These are phyloP conservation scores for Buxus sempervirens DNA, from an alignment of 164 flowering plant species.

Conservation along the genomic window DNA sequence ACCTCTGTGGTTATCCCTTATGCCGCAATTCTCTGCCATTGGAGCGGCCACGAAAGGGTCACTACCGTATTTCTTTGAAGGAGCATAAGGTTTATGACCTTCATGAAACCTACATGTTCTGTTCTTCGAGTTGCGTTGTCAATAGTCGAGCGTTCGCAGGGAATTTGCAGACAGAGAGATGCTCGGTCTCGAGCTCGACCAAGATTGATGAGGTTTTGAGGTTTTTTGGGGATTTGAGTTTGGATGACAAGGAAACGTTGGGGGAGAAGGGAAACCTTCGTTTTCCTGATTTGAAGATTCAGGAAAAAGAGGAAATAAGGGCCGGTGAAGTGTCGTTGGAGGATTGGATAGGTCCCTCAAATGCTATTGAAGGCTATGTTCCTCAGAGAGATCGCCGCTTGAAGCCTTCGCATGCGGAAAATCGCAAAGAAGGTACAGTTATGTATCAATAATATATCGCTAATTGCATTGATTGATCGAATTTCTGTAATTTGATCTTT, in stretches of 20 bases:
- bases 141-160: constrained; percentile 57
- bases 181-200: constrained; percentile 21
- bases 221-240: constrained; percentile 42
- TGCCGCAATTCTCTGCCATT: constrained; percentile 55
- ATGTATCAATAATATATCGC: not conserved
- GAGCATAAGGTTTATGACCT: constrained; percentile 85
- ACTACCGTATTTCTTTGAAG: constrained; percentile 65
- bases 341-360: constrained; percentile 72
- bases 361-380: constrained; percentile 95
- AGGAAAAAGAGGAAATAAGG: constrained; percentile 44
- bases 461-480: not conserved
- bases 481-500: not conserved
- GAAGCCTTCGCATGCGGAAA: constrained; percentile 10
- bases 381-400: constrained; percentile 38
- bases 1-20: constrained; percentile 79
- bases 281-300: constrained; percentile 45
- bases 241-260: constrained; percentile 26
- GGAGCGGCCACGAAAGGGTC: constrained; percentile 45
- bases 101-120: constrained; percentile 61
- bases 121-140: constrained; percentile 58
- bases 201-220: constrained; percentile 50
- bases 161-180: constrained; percentile 49
- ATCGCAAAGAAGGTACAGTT: constrained; percentile 36
- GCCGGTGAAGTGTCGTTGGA: constrained; percentile 50
- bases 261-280: constrained; percentile 44